A percentile compares a stretch with the other conserved stretches of the same genome.
Conservation (phyloP, 176 grass and related monocot genomes). For the Thinopyrum elongatum region DNA sequence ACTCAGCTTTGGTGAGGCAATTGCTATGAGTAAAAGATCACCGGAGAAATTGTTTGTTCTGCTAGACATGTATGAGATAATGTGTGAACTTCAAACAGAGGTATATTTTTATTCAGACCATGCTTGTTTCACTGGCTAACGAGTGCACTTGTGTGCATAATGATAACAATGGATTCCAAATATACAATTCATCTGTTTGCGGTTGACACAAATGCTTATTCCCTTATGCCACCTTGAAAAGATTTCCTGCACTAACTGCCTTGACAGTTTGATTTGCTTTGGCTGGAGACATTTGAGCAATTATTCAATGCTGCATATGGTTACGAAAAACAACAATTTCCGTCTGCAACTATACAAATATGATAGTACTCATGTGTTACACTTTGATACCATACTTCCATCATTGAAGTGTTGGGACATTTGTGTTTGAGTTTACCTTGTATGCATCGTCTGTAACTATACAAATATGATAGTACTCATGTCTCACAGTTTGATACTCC, state of each 20-base stretch:
- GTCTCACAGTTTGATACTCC: background rate
- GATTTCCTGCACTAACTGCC: background rate
- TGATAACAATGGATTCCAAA: background rate
- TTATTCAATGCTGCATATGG: background rate
- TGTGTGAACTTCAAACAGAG: constrained; percentile 95
- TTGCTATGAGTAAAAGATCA: constrained; percentile 96
- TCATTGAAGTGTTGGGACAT: background rate
- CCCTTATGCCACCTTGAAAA: background rate
- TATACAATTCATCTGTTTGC: background rate
- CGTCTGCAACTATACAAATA: background rate
- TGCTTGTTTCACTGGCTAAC: background rate
- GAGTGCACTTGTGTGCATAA: background rate
- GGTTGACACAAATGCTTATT: background rate
- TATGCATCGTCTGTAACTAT: background rate
- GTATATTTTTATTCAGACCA: constrained; percentile 42
- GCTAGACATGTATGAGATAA: constrained; percentile 98
- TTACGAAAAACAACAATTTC: background rate
- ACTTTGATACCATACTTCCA: background rate
- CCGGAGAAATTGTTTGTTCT: constrained; percentile 95
- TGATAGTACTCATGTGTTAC: background rate
- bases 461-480: background rate
- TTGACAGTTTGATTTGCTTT: background rate
- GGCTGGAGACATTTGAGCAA: background rate
- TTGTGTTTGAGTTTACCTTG: background rate
- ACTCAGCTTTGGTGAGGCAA: constrained; percentile 96